Evolutionary conservation across 2,329 filamentous ascomycete genomes (phyloP), one percentile per base, ranked within the genome.

Genomic region (Bipolaris bicolor): DNA sequence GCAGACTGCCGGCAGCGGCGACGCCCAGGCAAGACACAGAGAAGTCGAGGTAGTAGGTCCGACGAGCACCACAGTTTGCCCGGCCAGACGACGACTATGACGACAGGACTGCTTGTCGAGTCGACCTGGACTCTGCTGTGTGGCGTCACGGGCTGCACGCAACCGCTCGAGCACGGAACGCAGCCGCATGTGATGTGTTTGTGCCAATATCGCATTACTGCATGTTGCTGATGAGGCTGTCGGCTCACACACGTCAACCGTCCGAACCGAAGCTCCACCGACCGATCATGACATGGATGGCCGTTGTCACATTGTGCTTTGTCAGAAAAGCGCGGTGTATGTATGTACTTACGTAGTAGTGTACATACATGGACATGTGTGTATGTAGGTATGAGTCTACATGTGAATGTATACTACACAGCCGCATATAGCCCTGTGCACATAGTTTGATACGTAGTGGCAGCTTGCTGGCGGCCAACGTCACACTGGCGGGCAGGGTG

Each of bases 131-230:
- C 18, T 26, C 22, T 36, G 22, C 20, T 34, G 45, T 41, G 55
- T 60, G 57, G 48, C 58, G 41, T 44, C 43, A 50, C 45, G 26
- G 47, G 51, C 63, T 68, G 66, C 64, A 69, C 39, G 65, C 53
- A 68, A 60, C 68, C 66, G 65, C 33, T 67, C 60, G 52, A 59
- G 59, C 39, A 55, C 46, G 52, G 53, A 57, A 52, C 46, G 36
- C 44, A 57, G 37, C 52, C 55, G 43, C 49, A 53, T 63, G 60
- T 63, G 58, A 63, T 52, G 40, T 44, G 46, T 34, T 61, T 65
- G 60, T 68, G 63, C 66, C 66, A 69, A 69, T 69, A 66, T 64
- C 60, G 56, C 49, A 56, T 29, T 58, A 58, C 57, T 66, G 66
- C 66, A 68, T 60, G 49, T 57, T 56, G 60, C 57, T 58, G 55